phyloP scores from a whole-genome alignment of 129 eudicot species.

The Cynara cardunculus region DNA sequence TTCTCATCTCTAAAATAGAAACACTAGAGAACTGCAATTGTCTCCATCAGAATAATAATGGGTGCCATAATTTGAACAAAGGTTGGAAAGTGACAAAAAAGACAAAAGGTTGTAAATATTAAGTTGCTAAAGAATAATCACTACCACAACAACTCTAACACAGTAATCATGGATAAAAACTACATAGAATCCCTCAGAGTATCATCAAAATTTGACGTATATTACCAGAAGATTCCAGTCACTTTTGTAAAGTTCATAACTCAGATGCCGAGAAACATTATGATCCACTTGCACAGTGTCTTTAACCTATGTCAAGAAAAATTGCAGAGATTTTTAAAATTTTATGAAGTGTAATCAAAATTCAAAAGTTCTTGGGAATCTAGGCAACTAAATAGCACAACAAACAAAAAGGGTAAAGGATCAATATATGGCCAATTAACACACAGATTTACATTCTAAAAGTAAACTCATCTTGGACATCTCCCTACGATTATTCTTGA shows the following conservation, averaged over 20 bases:
- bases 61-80: background rate
- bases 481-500: background rate
- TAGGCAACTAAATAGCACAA: background rate
- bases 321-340: background rate
- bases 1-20: background rate
- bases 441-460: conserved; percentile 1
- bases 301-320: conserved; percentile 55
- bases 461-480: background rate
- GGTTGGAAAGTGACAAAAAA: background rate
- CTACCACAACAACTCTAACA: background rate
- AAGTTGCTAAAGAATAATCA: background rate
- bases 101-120: background rate
- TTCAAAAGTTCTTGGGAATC: background rate
- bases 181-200: background rate
- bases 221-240: conserved; percentile 95
- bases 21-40: background rate
- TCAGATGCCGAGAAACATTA: conserved; percentile 89
- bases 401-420: background rate
- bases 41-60: background rate
- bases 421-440: background rate
- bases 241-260: conserved; percentile 46
- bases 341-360: background rate
- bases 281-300: conserved; percentile 94
- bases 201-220: background rate
- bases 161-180: background rate